Conservation (phyloP, 306 rosid genomes). For the Malus sylvestris region DNA sequence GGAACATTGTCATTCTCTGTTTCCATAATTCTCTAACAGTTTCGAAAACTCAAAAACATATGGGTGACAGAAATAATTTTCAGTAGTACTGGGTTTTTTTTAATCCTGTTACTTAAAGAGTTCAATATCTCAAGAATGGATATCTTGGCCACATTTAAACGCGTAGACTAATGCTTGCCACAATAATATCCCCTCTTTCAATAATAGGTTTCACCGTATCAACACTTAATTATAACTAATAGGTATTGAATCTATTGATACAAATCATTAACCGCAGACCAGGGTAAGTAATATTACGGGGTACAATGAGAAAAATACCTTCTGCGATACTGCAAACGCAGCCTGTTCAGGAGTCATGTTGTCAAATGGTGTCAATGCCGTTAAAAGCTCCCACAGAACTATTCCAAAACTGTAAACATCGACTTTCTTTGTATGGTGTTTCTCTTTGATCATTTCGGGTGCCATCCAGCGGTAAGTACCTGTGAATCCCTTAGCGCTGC, state of each 20-base stretch:
- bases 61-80: too few relatives aligned
- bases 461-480: constrained; percentile 99
- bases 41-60: too few relatives aligned
- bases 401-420: constrained; percentile 97
- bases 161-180: neutral
- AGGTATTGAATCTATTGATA: neutral
- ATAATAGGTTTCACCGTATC: neutral
- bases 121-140: too few relatives aligned
- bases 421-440: constrained; percentile 83
- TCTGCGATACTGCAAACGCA: constrained; percentile 91
- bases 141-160: neutral
- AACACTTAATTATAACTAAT: neutral
- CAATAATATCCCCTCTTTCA: neutral
- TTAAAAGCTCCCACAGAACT: constrained; percentile 93
- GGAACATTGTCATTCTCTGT: too few relatives aligned
- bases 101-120: too few relatives aligned
- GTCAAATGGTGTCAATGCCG: constrained; percentile 77
- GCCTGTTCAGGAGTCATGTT: constrained; percentile 98
- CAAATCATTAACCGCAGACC: neutral
- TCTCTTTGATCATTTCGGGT: constrained; percentile 90
- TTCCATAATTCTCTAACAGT: too few relatives aligned
- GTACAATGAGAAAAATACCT: constrained; percentile 40
- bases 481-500: constrained; percentile 70
- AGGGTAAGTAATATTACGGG: neutral
- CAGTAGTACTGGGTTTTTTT: too few relatives aligned